Percentiles rank a stretch among this genome's conserved stretches.
phyloP scores from a whole-genome alignment of 2,329 filamentous ascomycete species.

The Curvularia lunata region DNA sequence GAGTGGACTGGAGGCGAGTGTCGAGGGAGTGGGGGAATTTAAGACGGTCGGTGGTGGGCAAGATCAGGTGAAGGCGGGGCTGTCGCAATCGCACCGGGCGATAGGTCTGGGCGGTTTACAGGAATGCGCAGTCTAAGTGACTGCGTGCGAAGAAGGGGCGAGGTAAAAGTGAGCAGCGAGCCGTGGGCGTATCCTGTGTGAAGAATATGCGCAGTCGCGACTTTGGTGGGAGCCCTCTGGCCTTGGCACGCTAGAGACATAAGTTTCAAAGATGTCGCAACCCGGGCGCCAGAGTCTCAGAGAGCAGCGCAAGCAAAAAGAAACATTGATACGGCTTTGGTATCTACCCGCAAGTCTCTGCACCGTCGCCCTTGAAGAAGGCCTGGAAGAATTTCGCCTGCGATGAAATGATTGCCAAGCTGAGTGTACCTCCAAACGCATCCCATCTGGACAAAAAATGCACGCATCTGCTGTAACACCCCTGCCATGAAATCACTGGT shows the following conservation, averaged over 20 bases:
- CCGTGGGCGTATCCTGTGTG: slow-evolving; percentile 26
- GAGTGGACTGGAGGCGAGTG: slow-evolving; percentile 3
- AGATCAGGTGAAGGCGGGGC: slow-evolving; percentile 24
- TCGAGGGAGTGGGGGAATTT: slow-evolving; percentile 21
- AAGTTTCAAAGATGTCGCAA: slow-evolving; percentile 24
- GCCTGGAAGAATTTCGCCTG: slow-evolving; percentile 8
- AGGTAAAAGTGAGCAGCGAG: slow-evolving; percentile 20
- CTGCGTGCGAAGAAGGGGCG: slow-evolving; percentile 20
- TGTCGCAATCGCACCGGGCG: slow-evolving; percentile 46
- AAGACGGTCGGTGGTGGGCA: slow-evolving; percentile 26
- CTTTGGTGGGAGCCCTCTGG: slow-evolving; percentile 22
- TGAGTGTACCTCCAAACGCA: no score
- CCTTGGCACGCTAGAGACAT: slow-evolving; percentile 22
- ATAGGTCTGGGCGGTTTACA: slow-evolving; percentile 35
- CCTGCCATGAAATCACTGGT: slow-evolving; percentile 68
- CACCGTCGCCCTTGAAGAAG: slow-evolving; percentile 23
- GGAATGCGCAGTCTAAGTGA: slow-evolving; percentile 19
- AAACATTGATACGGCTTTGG: neutral
- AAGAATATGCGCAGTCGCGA: slow-evolving; percentile 31
- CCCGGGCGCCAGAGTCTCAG: slow-evolving; percentile 14
- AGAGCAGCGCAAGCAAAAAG: slow-evolving; percentile 15
- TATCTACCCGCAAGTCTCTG: slow-evolving; percentile 20
- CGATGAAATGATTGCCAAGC: slow-evolving; percentile 41
- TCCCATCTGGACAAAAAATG: slow-evolving; percentile 79
- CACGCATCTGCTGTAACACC: slow-evolving; percentile 99